phyloP scores from a whole-genome alignment of 305 asterid species.

The Fraxinus baroniana region DNA sequence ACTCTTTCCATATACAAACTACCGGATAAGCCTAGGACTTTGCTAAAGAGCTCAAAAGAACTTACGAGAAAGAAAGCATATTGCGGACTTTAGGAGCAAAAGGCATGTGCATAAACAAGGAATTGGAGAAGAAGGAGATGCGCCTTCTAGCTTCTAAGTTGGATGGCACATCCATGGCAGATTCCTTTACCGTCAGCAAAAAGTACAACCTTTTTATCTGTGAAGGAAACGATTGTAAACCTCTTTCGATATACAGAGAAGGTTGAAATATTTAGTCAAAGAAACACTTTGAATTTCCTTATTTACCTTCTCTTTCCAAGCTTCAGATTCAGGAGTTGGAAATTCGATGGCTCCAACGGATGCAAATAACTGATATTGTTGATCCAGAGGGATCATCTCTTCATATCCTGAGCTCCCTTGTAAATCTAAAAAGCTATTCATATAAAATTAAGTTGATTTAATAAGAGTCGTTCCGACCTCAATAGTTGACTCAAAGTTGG shows the following conservation, averaged over 20 bases:
- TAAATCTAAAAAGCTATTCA: constrained; percentile 76
- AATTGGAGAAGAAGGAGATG: constrained; percentile 93
- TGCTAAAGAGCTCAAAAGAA: constrained; percentile 18
- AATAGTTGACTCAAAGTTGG: constrained; percentile 18
- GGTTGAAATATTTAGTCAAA: not conserved
- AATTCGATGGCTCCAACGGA: constrained; percentile 94
- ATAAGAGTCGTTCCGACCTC: constrained; percentile 22
- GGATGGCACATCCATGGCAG: constrained; percentile 99
- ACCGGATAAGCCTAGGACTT: not conserved
- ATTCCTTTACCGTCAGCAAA: constrained; percentile 95
- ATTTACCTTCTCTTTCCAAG: constrained; percentile 97
- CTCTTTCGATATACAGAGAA: constrained; percentile 11
- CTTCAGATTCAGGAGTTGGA: constrained; percentile 88
- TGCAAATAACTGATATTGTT: constrained; percentile 96
- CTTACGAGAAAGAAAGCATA: constrained; percentile 99
- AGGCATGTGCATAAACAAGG: constrained; percentile 99
- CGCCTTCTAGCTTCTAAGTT: constrained; percentile 99
- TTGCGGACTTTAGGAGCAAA: constrained; percentile 97
- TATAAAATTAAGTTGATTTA: constrained; percentile 24
- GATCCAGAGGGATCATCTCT: constrained; percentile 83
- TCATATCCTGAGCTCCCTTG: constrained; percentile 81
- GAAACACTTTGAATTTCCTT: constrained; percentile 13
- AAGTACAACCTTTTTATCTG: constrained; percentile 95
- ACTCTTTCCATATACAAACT: not conserved
- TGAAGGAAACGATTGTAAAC: constrained; percentile 25